These are phyloP conservation scores for Rhizopus microsporus DNA, from an alignment of 371 early-diverging fungal species.

Conservation along the genomic window DNA sequence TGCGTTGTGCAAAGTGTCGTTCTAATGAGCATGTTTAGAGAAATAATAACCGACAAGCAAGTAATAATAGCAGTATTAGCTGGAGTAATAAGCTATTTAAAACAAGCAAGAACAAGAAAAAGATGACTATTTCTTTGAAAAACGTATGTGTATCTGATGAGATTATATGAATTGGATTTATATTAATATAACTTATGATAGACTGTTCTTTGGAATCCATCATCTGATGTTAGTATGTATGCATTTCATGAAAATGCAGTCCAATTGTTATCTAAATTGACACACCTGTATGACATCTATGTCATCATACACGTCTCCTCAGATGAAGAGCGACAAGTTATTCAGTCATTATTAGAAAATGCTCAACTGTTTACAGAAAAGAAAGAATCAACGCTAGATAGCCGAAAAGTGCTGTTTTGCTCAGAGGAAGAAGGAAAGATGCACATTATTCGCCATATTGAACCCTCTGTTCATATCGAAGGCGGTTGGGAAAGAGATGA, in stretches of 20 bases:
- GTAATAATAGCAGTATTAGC: not conserved
- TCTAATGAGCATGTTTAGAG: not conserved
- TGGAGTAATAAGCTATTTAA: slow-evolving; percentile 25
- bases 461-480: slow-evolving; percentile 50
- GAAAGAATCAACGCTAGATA: slow-evolving; percentile 19
- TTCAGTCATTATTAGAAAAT: slow-evolving; percentile 32
- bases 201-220: slow-evolving; percentile 57
- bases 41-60: not conserved
- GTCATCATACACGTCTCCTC: slow-evolving; percentile 45
- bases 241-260: slow-evolving; percentile 46
- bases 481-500: slow-evolving; percentile 58
- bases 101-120: slow-evolving; percentile 30
- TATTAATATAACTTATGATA: slow-evolving; percentile 8
- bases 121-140: slow-evolving; percentile 49
- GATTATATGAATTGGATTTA: not conserved
- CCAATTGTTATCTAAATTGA: slow-evolving; percentile 25
- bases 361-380: slow-evolving; percentile 14
- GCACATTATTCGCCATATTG: slow-evolving; percentile 53
- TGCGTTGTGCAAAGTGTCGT: not conserved
- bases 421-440: slow-evolving; percentile 52
- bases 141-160: slow-evolving; percentile 30
- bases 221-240: slow-evolving; percentile 49
- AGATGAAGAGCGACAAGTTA: slow-evolving; percentile 35
- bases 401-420: slow-evolving; percentile 39
- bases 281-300: slow-evolving; percentile 41